Percentiles rank a stretch among this genome's conserved stretches.
Conservation (phyloP, 495 filamentous ascomycete genomes). For the Glarea lozoyensis region DNA sequence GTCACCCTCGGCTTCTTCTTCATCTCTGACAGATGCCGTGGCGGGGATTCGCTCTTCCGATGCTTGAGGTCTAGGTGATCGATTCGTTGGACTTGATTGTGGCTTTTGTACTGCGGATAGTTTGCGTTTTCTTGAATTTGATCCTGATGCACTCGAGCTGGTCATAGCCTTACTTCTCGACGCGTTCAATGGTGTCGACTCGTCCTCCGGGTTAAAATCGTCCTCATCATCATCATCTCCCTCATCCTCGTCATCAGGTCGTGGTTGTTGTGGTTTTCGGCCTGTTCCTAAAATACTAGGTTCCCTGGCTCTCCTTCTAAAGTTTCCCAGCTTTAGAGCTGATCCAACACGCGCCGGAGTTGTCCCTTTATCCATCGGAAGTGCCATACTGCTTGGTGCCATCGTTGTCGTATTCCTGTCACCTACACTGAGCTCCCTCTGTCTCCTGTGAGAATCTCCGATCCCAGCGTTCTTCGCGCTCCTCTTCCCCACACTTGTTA, state of each 20-base stretch:
- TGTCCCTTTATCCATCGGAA: constrained; percentile 12
- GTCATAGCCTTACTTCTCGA: constrained; percentile 16
- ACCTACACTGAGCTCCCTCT: constrained; percentile 9
- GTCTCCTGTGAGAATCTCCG: constrained; percentile 2
- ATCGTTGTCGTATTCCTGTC: neutral
- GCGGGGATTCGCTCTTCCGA: constrained; percentile 11
- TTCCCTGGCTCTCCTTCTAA: constrained; percentile 56
- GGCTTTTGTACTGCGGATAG: constrained; percentile 18
- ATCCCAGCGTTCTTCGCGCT: constrained; percentile 4
- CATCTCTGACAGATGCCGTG: constrained; percentile 7
- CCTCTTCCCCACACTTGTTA: constrained; percentile 11
- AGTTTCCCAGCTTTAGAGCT: constrained; percentile 35
- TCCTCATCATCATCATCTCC: constrained; percentile 44
- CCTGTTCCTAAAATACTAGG: constrained; percentile 60
- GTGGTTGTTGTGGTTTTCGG: constrained; percentile 39
- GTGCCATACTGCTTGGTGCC: constrained; percentile 11
- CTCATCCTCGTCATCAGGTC: constrained; percentile 35
- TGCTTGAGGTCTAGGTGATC: neutral
- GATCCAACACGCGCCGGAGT: constrained; percentile 14
- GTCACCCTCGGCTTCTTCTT: constrained; percentile 4
- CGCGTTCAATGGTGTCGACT: constrained; percentile 54
- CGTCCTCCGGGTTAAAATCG: constrained; percentile 53
- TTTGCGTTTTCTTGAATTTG: constrained; percentile 30
- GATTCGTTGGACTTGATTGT: constrained; percentile 13
- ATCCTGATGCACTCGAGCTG: constrained; percentile 10